phyloP scores from a whole-genome alignment of 2,329 filamentous ascomycete genomes.

The Ascochyta rabiei region DNA sequence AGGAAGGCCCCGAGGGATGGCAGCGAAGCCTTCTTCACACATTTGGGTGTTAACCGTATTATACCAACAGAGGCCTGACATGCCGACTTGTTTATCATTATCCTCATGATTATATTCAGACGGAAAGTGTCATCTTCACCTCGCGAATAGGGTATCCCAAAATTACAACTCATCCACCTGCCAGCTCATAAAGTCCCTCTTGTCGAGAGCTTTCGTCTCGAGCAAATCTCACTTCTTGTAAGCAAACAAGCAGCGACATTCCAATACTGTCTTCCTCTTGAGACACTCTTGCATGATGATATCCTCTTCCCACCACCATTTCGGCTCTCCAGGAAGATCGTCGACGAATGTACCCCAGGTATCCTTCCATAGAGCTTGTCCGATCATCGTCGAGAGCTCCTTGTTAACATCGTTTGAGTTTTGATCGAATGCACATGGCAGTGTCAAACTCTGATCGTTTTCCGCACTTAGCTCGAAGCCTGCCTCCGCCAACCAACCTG shows the following conservation, averaged over 20 bases:
- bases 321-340: slow-evolving; percentile 33
- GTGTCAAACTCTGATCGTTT: slow-evolving; percentile 28
- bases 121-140: neutral
- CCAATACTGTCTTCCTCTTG: slow-evolving; percentile 44
- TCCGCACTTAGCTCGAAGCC: slow-evolving; percentile 50
- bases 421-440: slow-evolving; percentile 41
- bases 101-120: neutral
- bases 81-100: neutral
- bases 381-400: slow-evolving; percentile 45
- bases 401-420: slow-evolving; percentile 28
- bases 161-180: slow-evolving; percentile 6
- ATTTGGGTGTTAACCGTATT: neutral
- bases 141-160: slow-evolving; percentile 15
- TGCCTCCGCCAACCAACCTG: slow-evolving; percentile 64
- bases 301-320: slow-evolving; percentile 50
- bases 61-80: neutral
- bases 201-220: no score
- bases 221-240: slow-evolving; percentile 33
- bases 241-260: slow-evolving; percentile 46
- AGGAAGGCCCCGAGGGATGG: neutral
- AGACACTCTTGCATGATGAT: slow-evolving; percentile 46
- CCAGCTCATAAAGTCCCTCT: neutral
- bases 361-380: slow-evolving; percentile 46
- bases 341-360: slow-evolving; percentile 47
- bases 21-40: neutral